Percentiles rank a stretch among this genome's conserved stretches.
Conservation (phyloP, 148 eudicot genomes). For the Vaccinium vitisidaea region DNA sequence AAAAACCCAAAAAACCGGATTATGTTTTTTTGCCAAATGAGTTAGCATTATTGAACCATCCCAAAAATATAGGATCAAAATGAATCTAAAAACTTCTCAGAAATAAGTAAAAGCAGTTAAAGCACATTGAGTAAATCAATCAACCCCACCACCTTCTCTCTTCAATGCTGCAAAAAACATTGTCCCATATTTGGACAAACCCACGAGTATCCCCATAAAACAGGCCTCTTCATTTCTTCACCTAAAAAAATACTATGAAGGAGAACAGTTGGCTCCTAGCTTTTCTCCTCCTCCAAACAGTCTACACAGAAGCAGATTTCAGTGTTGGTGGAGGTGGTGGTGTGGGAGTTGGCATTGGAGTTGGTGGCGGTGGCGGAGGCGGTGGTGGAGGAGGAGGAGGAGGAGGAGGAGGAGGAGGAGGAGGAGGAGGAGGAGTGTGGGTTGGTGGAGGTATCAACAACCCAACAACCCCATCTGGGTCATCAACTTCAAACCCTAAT, state of each 20-base stretch:
- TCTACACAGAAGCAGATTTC: conserved; percentile 29
- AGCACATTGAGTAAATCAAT: not conserved
- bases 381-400: conserved; percentile 34
- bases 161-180: conserved; percentile 17
- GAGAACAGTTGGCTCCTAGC: conserved; percentile 22
- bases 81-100: not conserved
- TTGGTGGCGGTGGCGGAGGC: conserved; percentile 9
- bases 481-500: conserved; percentile 22
- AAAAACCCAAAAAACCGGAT: no score
- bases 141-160: conserved; percentile 20
- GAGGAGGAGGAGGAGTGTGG: conserved; percentile 31
- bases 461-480: conserved; percentile 14
- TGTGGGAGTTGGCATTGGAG: not conserved
- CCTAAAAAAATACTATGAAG: conserved; percentile 29
- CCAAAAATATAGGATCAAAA: not conserved
- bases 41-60: no score
- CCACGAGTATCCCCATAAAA: conserved; percentile 11
- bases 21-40: no score
- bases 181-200: conserved; percentile 6
- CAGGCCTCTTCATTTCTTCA: not conserved
- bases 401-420: conserved; percentile 37
- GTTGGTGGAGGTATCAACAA: conserved; percentile 34
- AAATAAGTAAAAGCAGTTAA: not conserved
- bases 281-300: conserved; percentile 31
- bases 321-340: conserved; percentile 46